phyloP scores from a whole-genome alignment of 345 rosid species.

The Melaleuca quinquenervia region DNA sequence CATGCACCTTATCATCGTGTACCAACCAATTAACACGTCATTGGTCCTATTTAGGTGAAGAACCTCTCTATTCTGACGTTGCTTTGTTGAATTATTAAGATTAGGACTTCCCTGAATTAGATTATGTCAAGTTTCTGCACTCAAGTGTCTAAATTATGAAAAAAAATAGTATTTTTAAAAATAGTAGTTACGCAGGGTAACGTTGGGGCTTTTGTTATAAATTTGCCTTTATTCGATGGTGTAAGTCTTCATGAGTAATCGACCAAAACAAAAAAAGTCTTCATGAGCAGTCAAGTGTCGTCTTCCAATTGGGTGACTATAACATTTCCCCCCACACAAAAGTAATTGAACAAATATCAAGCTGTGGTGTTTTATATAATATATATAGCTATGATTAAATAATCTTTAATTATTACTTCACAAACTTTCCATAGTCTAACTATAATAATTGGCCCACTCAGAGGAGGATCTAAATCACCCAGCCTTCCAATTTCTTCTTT shows the following conservation, averaged over 20 bases:
- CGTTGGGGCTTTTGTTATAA: background rate
- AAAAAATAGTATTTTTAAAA: background rate
- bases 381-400: background rate
- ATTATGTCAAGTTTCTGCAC: background rate
- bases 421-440: background rate
- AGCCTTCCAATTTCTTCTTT: background rate
- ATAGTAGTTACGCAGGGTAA: background rate
- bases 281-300: background rate
- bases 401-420: background rate
- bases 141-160: background rate
- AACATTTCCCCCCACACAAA: background rate
- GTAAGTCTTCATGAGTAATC: background rate
- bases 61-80: background rate
- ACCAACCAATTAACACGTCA: background rate
- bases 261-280: too few species aligned
- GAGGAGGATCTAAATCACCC: background rate
- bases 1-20: background rate
- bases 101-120: background rate
- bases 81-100: background rate
- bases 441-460: background rate
- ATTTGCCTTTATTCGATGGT: background rate
- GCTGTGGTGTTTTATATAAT: background rate
- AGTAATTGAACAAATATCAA: background rate
- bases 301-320: background rate
- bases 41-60: background rate